Base-by-base conservation (phyloP, 1,284 basidiomycete species). In the Cutaneotrichosporon spelunceum region DNA sequence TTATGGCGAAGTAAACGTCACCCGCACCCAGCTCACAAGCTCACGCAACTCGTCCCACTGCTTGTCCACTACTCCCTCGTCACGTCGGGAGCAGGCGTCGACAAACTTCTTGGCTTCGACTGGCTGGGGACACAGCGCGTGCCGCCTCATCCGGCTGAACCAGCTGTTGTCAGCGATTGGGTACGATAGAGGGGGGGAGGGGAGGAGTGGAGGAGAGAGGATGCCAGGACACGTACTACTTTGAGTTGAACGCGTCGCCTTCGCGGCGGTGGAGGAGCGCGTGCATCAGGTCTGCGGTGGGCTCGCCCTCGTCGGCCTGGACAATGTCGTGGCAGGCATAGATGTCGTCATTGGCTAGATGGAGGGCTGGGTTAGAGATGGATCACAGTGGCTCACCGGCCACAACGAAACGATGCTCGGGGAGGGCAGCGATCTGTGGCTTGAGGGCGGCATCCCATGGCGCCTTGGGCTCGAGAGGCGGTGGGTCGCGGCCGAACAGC, bases 221-320 rank as follows among this genome's bases (percentile, higher is more conserved):
- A 23, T 7, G 30, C 8, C 4, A 6, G 19, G n/a, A n/a, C n/a
- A 71, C 74, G 26, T 50, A 77, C 77, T 77, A 79, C 61, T 78
- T 79, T 10, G 75, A 77, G 62, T 79, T 79, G 75, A 74, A 77
- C 59, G 78, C 77, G 57, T 79, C 78, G 13, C 75, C 77, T 63
- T 79, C 77, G 21, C 78, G 58, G 3, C 78, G 67, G 60, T 79
- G 78, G 33, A 79, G 61, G 3, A 71, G 77, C 14, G 78, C 78
- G 66, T 79, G 78, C 27, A 79, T 66, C 26, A 78, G 48, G 59
- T 78, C 70, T 1, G 72, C 77, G 2, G 72, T 76, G 0, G 72
- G 57, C 49, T 76, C 73, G 3, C 76, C 76, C 53, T 77, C 74
- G 59, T 68, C 64, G 24, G 66, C 69, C 59, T 76, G 73, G 1